A percentile compares a stretch with the other conserved stretches of the same genome.
phyloP scores from a whole-genome alignment of 768 basidiomycete species.

The Rhodosporidiobolus sp. region DNA sequence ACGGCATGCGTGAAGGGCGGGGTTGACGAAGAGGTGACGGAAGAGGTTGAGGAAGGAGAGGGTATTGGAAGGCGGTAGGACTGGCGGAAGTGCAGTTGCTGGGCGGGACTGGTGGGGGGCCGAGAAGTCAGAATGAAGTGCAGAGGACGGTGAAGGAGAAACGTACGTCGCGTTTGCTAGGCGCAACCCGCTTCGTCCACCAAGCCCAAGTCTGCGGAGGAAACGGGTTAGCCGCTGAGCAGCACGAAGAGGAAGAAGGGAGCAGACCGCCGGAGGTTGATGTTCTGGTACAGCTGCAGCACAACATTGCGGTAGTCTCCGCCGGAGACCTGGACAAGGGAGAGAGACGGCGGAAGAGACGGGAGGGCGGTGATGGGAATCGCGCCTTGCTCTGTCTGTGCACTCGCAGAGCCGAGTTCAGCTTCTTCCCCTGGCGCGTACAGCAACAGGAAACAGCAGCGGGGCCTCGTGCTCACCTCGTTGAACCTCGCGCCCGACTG shows the following conservation, averaged over 20 bases:
- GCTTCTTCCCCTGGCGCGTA: too few species aligned
- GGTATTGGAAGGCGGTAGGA: background rate
- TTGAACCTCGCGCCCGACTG: background rate
- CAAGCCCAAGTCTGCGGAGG: slow-evolving; percentile 3
- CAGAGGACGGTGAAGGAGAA: background rate
- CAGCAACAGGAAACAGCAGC: too few species aligned
- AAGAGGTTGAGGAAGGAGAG: background rate
- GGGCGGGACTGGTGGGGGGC: background rate
- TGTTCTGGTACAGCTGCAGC: background rate
- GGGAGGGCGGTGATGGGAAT: slow-evolving; percentile 1
- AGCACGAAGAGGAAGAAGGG: too few species aligned
- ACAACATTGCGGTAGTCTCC: background rate
- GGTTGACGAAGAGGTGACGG: background rate
- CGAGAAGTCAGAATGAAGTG: background rate
- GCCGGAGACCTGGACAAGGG: background rate
- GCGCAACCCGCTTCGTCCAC: slow-evolving; percentile 3
- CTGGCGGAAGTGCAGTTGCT: slow-evolving; percentile 17
- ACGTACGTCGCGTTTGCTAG: background rate
- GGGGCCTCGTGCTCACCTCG: background rate
- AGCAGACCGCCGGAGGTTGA: slow-evolving; percentile 10
- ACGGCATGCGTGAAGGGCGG: slow-evolving; percentile 11
- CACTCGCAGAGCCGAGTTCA: too few species aligned
- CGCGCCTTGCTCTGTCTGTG: background rate
- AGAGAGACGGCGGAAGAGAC: background rate
- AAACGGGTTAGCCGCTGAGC: too few species aligned